Evolutionary conservation across 495 filamentous ascomycete genomes (phyloP), one percentile per base, ranked within the genome.

Genomic region (Hamigera avellanea): DNA sequence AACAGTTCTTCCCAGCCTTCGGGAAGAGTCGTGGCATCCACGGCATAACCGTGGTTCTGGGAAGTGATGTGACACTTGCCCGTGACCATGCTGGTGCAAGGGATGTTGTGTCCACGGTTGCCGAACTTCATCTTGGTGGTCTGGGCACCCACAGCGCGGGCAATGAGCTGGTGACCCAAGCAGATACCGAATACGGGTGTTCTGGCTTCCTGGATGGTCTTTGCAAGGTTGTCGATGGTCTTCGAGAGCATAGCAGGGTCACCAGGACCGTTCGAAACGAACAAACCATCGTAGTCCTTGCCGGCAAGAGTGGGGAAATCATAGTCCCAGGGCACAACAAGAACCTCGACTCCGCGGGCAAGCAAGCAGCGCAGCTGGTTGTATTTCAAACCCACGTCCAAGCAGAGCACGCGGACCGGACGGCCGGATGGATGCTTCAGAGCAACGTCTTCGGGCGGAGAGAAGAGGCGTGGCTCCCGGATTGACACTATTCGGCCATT

Each of bases 91-190:
- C 83, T 93, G 15, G 88, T 96, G 67, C 91, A 95, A 17, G 91
- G 91, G 52, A 98, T 95, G 55, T 98, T 98, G 68, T 95, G 87
- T 26, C 91, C 91, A 49, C 91, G 83, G 62, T 98, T 98, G 61
- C 91, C 91, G 50, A 95, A 98, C 69, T 95, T 95, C 83, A 98
- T 93, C 66, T 98, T 98, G 39, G 66, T 53, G 2, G 91, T 98
- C 19, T 74, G 71, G 26, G 89, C 91, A 36, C 91, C 91, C 14
- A 86, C 81, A 17, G 91, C 86, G 42, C 91, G 75, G 14, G 91
- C 85, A 26, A 98, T 79, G 37, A 98, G 70, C 61, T 96, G 91
- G 53, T 98, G 91, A 35, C 91, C 91, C 40, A 98, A 62, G 63
- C 91, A 98, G 46, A 98, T 98, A 53, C 88, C 91, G 46, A 98